Evolutionary conservation across 148 eudicot genomes (phyloP).

Genomic region (Chenopodium quinoa): DNA sequence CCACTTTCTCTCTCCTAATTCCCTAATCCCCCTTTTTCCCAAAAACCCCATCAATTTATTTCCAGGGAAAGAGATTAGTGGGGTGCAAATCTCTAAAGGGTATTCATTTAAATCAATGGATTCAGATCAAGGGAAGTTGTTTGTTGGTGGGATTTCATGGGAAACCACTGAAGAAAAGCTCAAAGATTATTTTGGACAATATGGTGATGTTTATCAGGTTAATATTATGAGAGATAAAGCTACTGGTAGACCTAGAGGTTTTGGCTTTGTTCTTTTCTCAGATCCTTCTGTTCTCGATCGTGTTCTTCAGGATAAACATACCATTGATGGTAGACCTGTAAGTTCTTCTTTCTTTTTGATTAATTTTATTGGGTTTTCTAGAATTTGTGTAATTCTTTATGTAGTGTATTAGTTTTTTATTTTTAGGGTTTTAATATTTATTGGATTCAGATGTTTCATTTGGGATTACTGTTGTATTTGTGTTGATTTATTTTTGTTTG

Average conservation of each 20-base stretch:
- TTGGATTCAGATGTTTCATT: neutral
- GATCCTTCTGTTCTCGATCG: slow-evolving; percentile 76
- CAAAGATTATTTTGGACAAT: slow-evolving; percentile 63
- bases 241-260: slow-evolving; percentile 77
- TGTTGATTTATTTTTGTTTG: neutral
- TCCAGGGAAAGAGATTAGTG: neutral
- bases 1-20: neutral
- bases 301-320: slow-evolving; percentile 73
- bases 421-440: neutral
- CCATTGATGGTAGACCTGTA: slow-evolving; percentile 81
- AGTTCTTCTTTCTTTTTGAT: neutral
- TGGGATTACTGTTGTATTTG: neutral
- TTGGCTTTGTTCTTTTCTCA: slow-evolving; percentile 79
- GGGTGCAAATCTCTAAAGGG: neutral
- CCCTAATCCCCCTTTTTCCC: neutral
- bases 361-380: neutral
- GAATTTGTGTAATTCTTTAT: neutral
- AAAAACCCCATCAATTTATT: neutral
- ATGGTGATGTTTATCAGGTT: slow-evolving; percentile 70
- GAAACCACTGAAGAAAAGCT: slow-evolving; percentile 80
- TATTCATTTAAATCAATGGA: slow-evolving; percentile 41
- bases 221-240: slow-evolving; percentile 78
- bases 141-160: slow-evolving; percentile 95
- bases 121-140: slow-evolving; percentile 88
- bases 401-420: neutral